Evolutionary conservation across 257 asterid genomes (phyloP), one percentile per base, ranked within the genome.

Genomic region (Solanum habrochaites): DNA sequence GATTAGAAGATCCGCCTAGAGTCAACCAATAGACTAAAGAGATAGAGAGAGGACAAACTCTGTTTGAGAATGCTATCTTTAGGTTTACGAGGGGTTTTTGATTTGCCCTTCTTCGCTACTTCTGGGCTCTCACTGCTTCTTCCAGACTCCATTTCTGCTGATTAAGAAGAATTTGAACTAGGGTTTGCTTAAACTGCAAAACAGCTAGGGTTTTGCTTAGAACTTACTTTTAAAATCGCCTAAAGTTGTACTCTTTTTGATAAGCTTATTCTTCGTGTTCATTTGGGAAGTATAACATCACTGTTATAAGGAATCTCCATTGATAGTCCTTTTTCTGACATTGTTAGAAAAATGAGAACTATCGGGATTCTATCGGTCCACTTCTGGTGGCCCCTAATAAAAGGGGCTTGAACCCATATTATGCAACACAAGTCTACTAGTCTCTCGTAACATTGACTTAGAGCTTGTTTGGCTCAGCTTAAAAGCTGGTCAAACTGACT

Each of bases 1-100:
- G 80, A 42, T 43, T 3, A 77, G 39, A 23, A 77, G 62, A 25
- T 45, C 45, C 5, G 2, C 49, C 81, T 35, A 73, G 81, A 73
- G 31, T 11, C 81, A 73, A 73, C 42, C 77, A 70, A 15, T 31
- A 70, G 42, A 70, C 42, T 70, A 70, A 72, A 13, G 18, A 16
- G 5, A 0, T 52, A 43, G 60, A 27, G 82, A 73, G 83, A 62
- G 82, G 84, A 32, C 87, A 39, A 88, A 95, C 97, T 95, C 90
- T 95, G 98, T 88, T 95, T 94, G 89, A 95, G 98, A 88, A 91
- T 89, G 82, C 93, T 89, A 66, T 91, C 96, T 88, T 94, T 94
- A 80, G 96, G 88, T 87, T 94, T 94, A 84, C 93, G 91, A 45
- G 96, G 93, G 40, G 93, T 87, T 86, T 95, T 95, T 66, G 93